Evolutionary conservation across 257 asterid species (phyloP).

Genomic region (Solanum pennellii): DNA sequence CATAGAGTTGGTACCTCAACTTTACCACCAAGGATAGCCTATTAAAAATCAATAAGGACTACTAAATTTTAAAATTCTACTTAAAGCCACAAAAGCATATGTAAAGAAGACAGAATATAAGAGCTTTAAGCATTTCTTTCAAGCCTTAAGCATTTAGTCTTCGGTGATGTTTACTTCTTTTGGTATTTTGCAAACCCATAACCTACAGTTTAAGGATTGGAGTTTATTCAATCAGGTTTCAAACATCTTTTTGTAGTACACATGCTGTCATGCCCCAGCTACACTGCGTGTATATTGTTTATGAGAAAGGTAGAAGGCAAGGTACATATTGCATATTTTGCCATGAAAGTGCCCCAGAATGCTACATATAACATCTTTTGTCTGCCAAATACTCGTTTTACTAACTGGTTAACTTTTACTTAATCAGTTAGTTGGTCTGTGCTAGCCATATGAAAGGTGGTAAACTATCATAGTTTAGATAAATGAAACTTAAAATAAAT

Average conservation of each 20-base stretch:
- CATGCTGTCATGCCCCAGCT: not conserved
- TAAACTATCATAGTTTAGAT: not conserved
- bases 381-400: not conserved
- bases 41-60: slow-evolving; percentile 3
- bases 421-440: not conserved
- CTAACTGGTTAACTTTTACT: not conserved
- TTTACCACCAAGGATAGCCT: slow-evolving; percentile 95
- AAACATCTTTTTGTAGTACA: not conserved
- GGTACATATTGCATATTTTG: not conserved
- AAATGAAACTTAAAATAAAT: not conserved
- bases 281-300: not conserved
- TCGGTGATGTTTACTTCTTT: not conserved
- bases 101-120: not conserved
- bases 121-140: not conserved
- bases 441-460: not conserved
- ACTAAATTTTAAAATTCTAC: not conserved
- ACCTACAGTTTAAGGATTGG: not conserved
- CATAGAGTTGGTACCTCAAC: slow-evolving; percentile 73
- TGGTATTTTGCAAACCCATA: not conserved
- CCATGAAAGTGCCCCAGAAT: not conserved
- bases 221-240: not conserved
- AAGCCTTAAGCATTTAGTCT: not conserved
- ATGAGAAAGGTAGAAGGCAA: not conserved
- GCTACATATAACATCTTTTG: not conserved
- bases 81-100: not conserved